phyloP scores from a whole-genome alignment of 495 filamentous ascomycete species.

The Aspergillus bridgeri region DNA sequence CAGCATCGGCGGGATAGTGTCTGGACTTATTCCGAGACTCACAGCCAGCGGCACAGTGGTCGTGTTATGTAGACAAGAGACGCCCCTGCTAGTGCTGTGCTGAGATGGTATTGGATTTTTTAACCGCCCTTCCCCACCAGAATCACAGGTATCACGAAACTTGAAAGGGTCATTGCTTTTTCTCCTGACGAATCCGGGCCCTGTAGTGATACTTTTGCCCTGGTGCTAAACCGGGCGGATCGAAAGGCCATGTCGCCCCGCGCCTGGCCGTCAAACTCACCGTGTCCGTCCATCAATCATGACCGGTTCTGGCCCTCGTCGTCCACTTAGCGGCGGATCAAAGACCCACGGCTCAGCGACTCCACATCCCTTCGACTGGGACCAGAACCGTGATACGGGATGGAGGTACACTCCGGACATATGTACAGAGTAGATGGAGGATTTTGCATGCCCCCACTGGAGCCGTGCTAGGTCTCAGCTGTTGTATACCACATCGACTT shows the following conservation, averaged over 20 bases:
- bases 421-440: neutral
- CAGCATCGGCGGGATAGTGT: neutral
- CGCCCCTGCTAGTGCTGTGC: neutral
- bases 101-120: neutral
- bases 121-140: constrained; percentile 19
- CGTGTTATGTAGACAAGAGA: neutral
- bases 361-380: constrained; percentile 4
- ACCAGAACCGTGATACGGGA: neutral
- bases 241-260: constrained; percentile 12
- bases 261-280: constrained; percentile 11
- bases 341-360: constrained; percentile 24
- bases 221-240: constrained; percentile 16
- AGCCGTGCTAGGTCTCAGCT: constrained; percentile 20
- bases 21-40: neutral
- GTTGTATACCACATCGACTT: neutral
- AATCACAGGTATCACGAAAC: constrained; percentile 10
- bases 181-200: constrained; percentile 14
- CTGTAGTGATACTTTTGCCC: neutral
- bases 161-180: constrained; percentile 8
- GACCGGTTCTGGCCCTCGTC: constrained; percentile 6
- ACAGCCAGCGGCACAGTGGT: constrained; percentile 5
- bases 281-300: constrained; percentile 19
- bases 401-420: neutral
- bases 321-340: constrained; percentile 24
- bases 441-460: constrained; percentile 10